Base-by-base conservation (phyloP, 2,329 filamentous ascomycete genomes). In the Fusarium oligoseptatum region DNA sequence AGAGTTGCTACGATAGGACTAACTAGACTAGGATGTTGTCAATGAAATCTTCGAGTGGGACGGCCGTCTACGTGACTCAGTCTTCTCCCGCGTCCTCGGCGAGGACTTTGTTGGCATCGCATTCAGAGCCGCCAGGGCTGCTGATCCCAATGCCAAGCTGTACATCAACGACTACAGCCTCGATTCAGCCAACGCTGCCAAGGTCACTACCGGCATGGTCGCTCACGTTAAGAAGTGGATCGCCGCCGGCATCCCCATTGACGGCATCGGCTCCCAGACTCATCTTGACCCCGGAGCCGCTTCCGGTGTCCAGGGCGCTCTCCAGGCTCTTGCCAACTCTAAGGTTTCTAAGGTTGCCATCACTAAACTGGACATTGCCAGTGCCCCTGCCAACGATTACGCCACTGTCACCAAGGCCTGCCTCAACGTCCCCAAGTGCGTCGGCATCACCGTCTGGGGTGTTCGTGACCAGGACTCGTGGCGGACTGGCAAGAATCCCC, bases 151-250 rank as follows among this genome's bases (percentile, higher is more conserved):
- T 66, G 92, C 91, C 3, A 92, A 92, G 83, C 86, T 95, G 43
- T 95, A 93, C 85, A 93, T 94, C 84, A 95, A 95, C 82, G 92
- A 95, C 81, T 90, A 88, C 83, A 93, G 93, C 84, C 87, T 93
- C 62, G 92, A 93, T 83, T 85, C 82, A 50, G 87, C 91, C 20
- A 86, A 76, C 74, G 87, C 88, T 77, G 84, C 87, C 72, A 94
- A 95, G 85, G 88, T 93, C 76, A 48, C 22, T 14, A 83, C 76
- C 24, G 86, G 86, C 56, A 89, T 92, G 85, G 85, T 88, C 6
- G 80, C 79, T 39, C 84, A 91, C 77, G 92, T 94, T 74, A 88
- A 88, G 78, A 88, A 90, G 79, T 93, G 91, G 91, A 77, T 90
- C 60, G 86, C 86, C 0, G 86, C 85, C 2, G 92, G 91, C 20